A percentile compares a stretch with the other conserved stretches of the same genome.
Evolutionary conservation across 345 rosid species (phyloP).

Genomic region (Erodium maritimum): DNA sequence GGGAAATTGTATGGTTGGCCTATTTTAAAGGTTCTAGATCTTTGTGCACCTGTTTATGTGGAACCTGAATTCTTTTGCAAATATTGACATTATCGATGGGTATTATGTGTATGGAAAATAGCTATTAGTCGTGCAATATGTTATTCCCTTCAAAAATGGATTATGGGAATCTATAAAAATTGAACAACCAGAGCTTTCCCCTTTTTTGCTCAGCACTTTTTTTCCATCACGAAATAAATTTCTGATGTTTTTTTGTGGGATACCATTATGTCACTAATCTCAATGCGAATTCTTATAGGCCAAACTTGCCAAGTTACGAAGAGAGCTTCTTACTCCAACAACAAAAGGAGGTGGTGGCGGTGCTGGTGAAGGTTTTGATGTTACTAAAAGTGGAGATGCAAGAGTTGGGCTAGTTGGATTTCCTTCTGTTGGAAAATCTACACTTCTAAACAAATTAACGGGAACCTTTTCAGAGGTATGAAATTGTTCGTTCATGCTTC

Average conservation of each 20-base stretch:
- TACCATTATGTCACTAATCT: background rate
- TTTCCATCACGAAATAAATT: background rate
- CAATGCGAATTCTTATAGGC: constrained; percentile 32
- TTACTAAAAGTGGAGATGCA: constrained; percentile 92
- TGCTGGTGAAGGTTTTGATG: constrained; percentile 97
- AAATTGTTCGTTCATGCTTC: background rate
- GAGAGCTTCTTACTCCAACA: constrained; percentile 86
- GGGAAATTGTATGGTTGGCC: too few species aligned
- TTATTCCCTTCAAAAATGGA: too few species aligned
- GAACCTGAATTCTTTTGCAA: too few species aligned
- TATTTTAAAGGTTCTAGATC: too few species aligned
- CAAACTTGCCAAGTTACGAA: constrained; percentile 82
- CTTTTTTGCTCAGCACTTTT: too few species aligned
- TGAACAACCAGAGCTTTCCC: too few species aligned
- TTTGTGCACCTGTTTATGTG: too few species aligned
- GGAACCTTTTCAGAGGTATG: constrained; percentile 94
- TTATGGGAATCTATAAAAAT: too few species aligned
- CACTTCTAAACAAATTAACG: constrained; percentile 84
- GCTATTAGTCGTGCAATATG: too few species aligned
- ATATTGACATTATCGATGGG: too few species aligned
- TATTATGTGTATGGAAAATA: too few species aligned
- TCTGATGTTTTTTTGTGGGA: background rate
- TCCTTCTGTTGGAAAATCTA: constrained; percentile 96
- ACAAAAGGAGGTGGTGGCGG: constrained; percentile 82
- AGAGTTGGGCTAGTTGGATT: constrained; percentile 95